Evolutionary conservation across 1,284 basidiomycete genomes (phyloP).

Genomic region (Papiliotrema fonsecae): DNA sequence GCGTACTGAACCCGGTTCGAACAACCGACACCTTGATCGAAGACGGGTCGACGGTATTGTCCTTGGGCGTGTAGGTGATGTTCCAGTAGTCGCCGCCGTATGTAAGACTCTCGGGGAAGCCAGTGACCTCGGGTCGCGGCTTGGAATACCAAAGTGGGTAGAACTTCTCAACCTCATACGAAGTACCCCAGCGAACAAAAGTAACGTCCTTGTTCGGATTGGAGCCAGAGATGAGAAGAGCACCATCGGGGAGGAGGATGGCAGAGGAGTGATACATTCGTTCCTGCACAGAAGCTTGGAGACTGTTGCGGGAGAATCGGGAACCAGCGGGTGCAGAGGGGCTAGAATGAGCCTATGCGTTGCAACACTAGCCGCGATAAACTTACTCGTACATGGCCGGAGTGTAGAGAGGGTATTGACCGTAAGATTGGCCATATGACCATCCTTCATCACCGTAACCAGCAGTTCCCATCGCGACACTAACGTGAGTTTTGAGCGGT

Average conservation of each 20-base stretch:
- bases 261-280: constrained; percentile 85
- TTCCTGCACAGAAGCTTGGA: constrained; percentile 63
- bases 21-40: constrained; percentile 70
- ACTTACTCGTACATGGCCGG: constrained; percentile 58
- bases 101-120: constrained; percentile 49
- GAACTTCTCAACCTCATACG: constrained; percentile 46
- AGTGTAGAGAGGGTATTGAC: constrained; percentile 43
- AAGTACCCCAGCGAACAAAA: constrained; percentile 36
- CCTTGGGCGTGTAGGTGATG: constrained; percentile 57
- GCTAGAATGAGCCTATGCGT: constrained; percentile 9
- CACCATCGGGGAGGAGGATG: constrained; percentile 78
- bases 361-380: too few relatives aligned
- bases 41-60: constrained; percentile 53
- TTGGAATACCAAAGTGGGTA: constrained; percentile 55
- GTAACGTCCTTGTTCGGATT: constrained; percentile 73
- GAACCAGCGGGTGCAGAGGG: constrained; percentile 59
- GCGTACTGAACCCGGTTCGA: constrained; percentile 88
- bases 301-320: constrained; percentile 64
- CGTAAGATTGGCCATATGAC: constrained; percentile 42
- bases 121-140: constrained; percentile 57
- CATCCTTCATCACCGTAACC: constrained; percentile 49
- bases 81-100: constrained; percentile 75
- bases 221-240: constrained; percentile 74
- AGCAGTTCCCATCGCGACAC: constrained; percentile 17
- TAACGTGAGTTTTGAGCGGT: too few relatives aligned